Conservation (phyloP, 2,329 filamentous ascomycete genomes). For the Coniochaeta prunicola region DNA sequence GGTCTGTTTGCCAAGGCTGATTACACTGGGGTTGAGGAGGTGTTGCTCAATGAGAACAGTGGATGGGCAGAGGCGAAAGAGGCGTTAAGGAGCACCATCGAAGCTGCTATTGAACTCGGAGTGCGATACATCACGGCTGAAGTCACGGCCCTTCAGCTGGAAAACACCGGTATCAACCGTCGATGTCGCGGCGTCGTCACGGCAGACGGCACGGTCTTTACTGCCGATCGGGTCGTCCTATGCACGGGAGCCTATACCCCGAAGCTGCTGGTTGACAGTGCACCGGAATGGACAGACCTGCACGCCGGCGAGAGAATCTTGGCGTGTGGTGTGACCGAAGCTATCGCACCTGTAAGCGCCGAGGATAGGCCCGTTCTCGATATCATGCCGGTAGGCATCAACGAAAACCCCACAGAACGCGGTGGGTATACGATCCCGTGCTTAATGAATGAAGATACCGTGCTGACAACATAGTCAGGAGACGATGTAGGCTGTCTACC, state of each 20-base stretch:
- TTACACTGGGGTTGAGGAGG: constrained; percentile 50
- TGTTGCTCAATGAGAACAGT: constrained; percentile 53
- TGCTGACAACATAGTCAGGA: constrained; percentile 9
- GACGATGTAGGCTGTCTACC: constrained; percentile 52
- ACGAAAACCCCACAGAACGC: constrained; percentile 30
- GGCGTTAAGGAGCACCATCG: constrained; percentile 45
- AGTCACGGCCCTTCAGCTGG: constrained; percentile 38
- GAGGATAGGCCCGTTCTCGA: constrained; percentile 20
- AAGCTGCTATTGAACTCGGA: constrained; percentile 42
- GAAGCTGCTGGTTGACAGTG: constrained; percentile 44
- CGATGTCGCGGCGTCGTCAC: constrained; percentile 41
- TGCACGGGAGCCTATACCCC: constrained; percentile 53
- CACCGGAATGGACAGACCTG: constrained; percentile 38
- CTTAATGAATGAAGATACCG: neutral
- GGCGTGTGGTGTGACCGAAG: constrained; percentile 53
- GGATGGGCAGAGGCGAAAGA: constrained; percentile 60
- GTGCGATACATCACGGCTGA: constrained; percentile 52
- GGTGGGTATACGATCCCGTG: constrained; percentile 22
- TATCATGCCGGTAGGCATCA: constrained; percentile 22
- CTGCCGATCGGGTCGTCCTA: constrained; percentile 44
- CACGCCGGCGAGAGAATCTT: constrained; percentile 46
- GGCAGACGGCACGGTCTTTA: constrained; percentile 32
- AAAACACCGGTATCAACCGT: constrained; percentile 29
- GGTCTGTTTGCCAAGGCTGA: constrained; percentile 55
- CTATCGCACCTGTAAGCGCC: constrained; percentile 45